These are phyloP conservation scores for Styphnolobium japonicum DNA, from an alignment of 306 rosid species.

Conservation along the genomic window DNA sequence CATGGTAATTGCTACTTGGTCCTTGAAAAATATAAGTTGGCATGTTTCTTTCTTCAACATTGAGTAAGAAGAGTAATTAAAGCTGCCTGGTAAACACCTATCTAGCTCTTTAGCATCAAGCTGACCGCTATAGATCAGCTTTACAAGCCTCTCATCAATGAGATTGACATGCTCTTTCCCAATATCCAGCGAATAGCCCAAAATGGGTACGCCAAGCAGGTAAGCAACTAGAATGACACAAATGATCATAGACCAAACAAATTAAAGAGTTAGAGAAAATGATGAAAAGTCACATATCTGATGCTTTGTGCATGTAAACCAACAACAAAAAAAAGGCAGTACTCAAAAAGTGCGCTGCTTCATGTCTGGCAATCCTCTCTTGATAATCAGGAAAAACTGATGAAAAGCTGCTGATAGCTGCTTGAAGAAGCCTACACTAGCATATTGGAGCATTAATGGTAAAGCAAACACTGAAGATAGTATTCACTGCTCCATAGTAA, in stretches of 20 bases:
- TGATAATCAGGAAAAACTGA: constrained; percentile 89
- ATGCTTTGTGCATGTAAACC: background rate
- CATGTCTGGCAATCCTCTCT: constrained; percentile 88
- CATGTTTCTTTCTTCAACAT: background rate
- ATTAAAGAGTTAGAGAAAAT: background rate
- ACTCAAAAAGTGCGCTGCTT: constrained; percentile 96
- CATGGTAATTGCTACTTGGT: constrained; percentile 6
- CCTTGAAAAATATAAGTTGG: background rate
- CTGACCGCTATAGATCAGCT: constrained; percentile 83
- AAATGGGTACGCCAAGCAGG: constrained; percentile 83
- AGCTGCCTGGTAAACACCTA: constrained; percentile 38
- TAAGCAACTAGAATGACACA: constrained; percentile 57
- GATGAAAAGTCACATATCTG: background rate
- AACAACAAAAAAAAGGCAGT: background rate
- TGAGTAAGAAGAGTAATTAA: background rate
- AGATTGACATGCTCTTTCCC: constrained; percentile 98
- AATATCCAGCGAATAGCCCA: constrained; percentile 84
- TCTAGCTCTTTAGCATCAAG: constrained; percentile 88
- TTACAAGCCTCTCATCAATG: constrained; percentile 78
- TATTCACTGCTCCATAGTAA: background rate
- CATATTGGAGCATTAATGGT: constrained; percentile 24
- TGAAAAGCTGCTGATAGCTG: constrained; percentile 83
- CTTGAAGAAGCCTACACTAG: constrained; percentile 87
- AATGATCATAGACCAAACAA: constrained; percentile 5
- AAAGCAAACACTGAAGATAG: constrained; percentile 21